Evolutionary conservation across 495 filamentous ascomycete genomes (phyloP), one percentile per base, ranked within the genome.

Genomic region (Lophiostoma macrostomum): DNA sequence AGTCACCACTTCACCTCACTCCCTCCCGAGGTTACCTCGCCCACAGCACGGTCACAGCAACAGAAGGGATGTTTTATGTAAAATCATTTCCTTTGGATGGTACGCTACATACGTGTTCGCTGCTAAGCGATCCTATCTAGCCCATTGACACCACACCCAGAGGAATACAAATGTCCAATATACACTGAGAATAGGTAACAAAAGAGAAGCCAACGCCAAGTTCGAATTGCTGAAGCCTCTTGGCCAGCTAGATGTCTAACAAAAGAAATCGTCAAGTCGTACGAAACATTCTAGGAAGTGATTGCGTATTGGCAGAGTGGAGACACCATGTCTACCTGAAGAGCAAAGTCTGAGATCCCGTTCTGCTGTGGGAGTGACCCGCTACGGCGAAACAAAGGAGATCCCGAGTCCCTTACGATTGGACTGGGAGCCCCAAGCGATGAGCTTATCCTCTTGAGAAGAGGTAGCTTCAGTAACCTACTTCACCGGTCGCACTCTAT

Each of bases 191-290:
- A 46, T 38, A 32, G n/a, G 8, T 44, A 20, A 23, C 32, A 6
- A 34, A 31, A 55, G 29, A 39, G 18, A 24, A 18, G 8, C 28
- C 10, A 42, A 42, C 36, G 42, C 44, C 44, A 28, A 39, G 28
- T 29, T 29, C 36, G 16, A 36, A 45, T 34, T 23, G 55, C 47
- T 47, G 40, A n/a, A 44, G 38, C 46, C 45, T 58, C 34, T 35
- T 43, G 35, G 48, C 31, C 55, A 46, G 34, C 38, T 28, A 31
- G 18, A 25, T 10, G 16, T 29, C 11, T 30, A 58, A 58, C 47
- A 58, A 31, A 58, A 19, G 55, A 58, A 58, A 58, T 53, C 47
- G 34, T 57, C 16, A 27, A 44, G 36, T 43, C 53, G 31, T 56
- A 18, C 35, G 22, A 25, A 28, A 6, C 25, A 49, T 28, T 42